These are phyloP conservation scores for Ceratobasidium sp. DNA, from an alignment of 1,284 basidiomycete genomes.

Conservation along the genomic window DNA sequence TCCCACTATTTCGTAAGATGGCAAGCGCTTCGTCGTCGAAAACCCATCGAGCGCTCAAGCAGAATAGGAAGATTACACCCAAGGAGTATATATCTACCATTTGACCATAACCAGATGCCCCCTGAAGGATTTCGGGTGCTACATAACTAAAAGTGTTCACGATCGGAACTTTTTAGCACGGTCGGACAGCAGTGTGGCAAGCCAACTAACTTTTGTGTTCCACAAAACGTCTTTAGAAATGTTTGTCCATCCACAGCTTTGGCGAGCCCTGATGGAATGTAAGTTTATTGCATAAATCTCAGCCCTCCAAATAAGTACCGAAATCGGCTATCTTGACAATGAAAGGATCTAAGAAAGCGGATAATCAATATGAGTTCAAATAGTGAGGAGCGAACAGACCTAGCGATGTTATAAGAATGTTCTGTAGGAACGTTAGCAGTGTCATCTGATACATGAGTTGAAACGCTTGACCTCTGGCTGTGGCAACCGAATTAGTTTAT, in stretches of 20 bases:
- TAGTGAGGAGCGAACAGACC: background rate
- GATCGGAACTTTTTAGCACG: background rate
- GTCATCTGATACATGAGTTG: background rate
- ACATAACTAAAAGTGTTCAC: conserved; percentile 14
- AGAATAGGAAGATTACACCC: conserved; percentile 32
- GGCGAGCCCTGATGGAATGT: conserved; percentile 21
- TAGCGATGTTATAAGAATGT: conserved; percentile 29
- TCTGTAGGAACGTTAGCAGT: background rate
- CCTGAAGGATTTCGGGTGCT: conserved; percentile 30
- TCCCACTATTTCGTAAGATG: conserved; percentile 13
- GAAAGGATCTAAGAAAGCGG: conserved; percentile 6
- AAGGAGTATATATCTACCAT: conserved; percentile 36
- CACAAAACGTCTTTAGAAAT: conserved; percentile 36
- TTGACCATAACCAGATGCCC: conserved; percentile 34
- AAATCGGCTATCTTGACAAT: conserved; percentile 35
- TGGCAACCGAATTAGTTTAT: background rate
- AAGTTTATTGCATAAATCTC: background rate
- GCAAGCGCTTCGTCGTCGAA: conserved; percentile 32
- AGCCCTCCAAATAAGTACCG: conserved; percentile 3
- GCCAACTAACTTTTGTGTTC: conserved; percentile 25
- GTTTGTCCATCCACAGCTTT: conserved; percentile 35
- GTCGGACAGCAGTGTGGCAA: background rate
- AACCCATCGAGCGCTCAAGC: conserved; percentile 34
- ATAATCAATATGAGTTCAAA: background rate
- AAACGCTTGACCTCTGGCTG: conserved; percentile 24